Evolutionary conservation across 331 rosid species (phyloP).

Genomic region (Cucumis variabilis): DNA sequence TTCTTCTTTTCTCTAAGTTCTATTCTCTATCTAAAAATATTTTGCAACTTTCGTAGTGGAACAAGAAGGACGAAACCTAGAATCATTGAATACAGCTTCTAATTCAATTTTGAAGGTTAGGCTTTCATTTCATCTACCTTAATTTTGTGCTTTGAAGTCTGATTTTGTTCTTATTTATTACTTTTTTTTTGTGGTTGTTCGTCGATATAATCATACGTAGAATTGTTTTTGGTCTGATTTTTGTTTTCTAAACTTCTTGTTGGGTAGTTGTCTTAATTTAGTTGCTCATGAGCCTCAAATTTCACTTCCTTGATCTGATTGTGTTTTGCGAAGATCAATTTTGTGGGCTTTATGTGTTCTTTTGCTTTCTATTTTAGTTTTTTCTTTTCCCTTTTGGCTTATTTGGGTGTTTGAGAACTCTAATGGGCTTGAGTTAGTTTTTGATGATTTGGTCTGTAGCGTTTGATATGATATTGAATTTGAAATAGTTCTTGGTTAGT

Average conservation of each 20-base stretch:
- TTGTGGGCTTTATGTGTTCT: neutral
- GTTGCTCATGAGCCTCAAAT: slow-evolving; percentile 1
- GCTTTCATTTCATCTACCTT: too few relatives aligned
- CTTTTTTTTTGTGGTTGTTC: slow-evolving; percentile 3
- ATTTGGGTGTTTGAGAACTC: slow-evolving; percentile 23
- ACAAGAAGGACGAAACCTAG: too few relatives aligned
- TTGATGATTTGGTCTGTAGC: neutral
- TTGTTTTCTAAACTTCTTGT: neutral
- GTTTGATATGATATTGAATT: neutral
- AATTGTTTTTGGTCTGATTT: slow-evolving; percentile 5
- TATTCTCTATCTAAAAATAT: too few relatives aligned
- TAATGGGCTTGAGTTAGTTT: neutral
- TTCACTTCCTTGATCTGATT: slow-evolving; percentile 15
- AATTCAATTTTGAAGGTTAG: too few relatives aligned
- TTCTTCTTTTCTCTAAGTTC: too few relatives aligned
- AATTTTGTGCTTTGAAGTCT: too few relatives aligned
- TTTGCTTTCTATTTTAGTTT: neutral
- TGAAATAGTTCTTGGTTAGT: slow-evolving; percentile 18
- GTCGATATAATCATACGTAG: neutral
- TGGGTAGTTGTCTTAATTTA: neutral
- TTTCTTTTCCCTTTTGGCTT: neutral
- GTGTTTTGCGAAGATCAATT: slow-evolving; percentile 22
- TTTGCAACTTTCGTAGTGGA: too few relatives aligned
- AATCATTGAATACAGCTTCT: too few relatives aligned
- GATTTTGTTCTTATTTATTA: too few relatives aligned